These are phyloP conservation scores for Candida taoyuanica DNA, from an alignment of 805 yeast species.

Conservation along the genomic window DNA sequence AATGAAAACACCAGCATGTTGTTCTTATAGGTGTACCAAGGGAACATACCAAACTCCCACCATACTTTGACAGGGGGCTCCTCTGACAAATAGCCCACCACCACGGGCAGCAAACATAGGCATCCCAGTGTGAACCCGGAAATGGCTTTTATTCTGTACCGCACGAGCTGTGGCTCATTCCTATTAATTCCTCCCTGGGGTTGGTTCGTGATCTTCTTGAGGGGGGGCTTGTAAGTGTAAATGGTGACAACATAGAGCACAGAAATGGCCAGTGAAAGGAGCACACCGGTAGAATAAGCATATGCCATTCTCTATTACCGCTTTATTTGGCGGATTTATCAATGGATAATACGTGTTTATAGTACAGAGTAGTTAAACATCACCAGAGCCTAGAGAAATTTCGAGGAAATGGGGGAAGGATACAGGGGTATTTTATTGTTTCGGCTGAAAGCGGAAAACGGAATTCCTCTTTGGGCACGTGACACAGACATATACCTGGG, in stretches of 20 bases:
- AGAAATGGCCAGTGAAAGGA: constrained; percentile 34
- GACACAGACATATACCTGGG: too few species aligned
- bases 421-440: not conserved
- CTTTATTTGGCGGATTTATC: not conserved
- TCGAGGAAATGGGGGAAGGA: too few species aligned
- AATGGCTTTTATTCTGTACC: constrained; percentile 37
- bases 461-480: too few species aligned
- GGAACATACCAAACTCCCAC: constrained; percentile 32
- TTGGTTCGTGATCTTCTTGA: not conserved
- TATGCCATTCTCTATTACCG: not conserved
- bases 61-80: constrained; percentile 8
- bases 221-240: constrained; percentile 26
- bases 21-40: constrained; percentile 27
- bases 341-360: too few species aligned
- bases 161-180: constrained; percentile 40
- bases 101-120: constrained; percentile 7
- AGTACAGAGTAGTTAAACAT: too few species aligned
- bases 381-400: too few species aligned
- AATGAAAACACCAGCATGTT: constrained; percentile 1
- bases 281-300: constrained; percentile 13
- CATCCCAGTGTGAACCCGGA: constrained; percentile 12
- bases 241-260: constrained; percentile 43
- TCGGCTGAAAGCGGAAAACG: constrained; percentile 1
- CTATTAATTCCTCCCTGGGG: constrained; percentile 25
- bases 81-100: constrained; percentile 9